Percentiles rank a stretch among this genome's conserved stretches.
These are phyloP conservation scores for Penicillium thymicola DNA, from an alignment of 2,329 filamentous ascomycete genomes.

Conservation along the genomic window DNA sequence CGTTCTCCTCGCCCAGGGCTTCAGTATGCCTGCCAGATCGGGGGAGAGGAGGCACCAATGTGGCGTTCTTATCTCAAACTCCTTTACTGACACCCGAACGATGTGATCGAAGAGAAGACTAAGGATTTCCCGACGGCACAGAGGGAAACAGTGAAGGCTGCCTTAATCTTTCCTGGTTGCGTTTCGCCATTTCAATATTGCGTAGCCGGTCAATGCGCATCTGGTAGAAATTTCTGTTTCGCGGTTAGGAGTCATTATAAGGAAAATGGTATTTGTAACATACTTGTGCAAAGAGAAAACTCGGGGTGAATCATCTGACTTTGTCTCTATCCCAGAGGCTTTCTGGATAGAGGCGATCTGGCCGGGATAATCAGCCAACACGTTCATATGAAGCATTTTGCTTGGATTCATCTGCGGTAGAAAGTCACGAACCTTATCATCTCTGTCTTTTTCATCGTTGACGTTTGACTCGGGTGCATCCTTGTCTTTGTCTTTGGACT, in stretches of 20 bases:
- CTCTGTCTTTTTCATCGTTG: constrained; percentile 45
- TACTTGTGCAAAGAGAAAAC: constrained; percentile 83
- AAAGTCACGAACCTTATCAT: constrained; percentile 50
- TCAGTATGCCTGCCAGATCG: not conserved
- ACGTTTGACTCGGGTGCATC: constrained; percentile 35
- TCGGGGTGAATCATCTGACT: constrained; percentile 65
- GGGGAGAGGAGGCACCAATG: not conserved
- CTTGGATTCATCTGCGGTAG: not conserved
- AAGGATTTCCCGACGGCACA: constrained; percentile 63
- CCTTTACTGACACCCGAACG: not conserved
- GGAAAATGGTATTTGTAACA: constrained; percentile 9
- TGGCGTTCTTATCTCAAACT: not conserved
- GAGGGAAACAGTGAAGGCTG: constrained; percentile 80
- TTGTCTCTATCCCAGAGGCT: constrained; percentile 35
- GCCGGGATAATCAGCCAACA: not conserved
- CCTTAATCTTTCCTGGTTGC: constrained; percentile 74
- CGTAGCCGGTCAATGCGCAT: constrained; percentile 76
- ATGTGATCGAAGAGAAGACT: not conserved
- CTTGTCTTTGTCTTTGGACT: constrained; percentile 39
- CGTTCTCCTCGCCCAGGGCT: not conserved
- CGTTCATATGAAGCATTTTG: not conserved
- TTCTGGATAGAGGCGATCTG: constrained; percentile 47
- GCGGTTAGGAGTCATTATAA: constrained; percentile 4
- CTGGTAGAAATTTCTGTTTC: constrained; percentile 72
- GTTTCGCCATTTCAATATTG: constrained; percentile 73